These are phyloP conservation scores for Nemania sp. DNA, from an alignment of 2,329 filamentous ascomycete species.

Conservation along the genomic window DNA sequence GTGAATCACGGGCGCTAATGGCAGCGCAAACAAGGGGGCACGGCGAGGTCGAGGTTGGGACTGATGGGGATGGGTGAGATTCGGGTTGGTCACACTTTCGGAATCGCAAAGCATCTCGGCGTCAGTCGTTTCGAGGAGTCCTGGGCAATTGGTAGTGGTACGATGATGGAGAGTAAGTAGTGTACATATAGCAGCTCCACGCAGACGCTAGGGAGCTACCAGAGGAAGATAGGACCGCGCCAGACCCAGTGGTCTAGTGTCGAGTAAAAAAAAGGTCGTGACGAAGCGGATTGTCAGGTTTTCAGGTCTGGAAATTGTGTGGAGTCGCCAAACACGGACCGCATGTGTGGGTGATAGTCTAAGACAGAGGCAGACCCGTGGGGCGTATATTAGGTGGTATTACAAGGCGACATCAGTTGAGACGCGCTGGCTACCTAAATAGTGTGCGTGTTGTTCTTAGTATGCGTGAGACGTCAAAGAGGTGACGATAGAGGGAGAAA, in stretches of 20 bases:
- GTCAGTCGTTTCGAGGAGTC: slow-evolving; percentile 45
- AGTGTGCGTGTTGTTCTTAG: slow-evolving; percentile 19
- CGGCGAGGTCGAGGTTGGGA: slow-evolving; percentile 39
- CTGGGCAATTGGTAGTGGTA: slow-evolving; percentile 37
- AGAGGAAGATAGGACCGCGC: slow-evolving; percentile 35
- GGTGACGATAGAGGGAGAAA: slow-evolving; percentile 35
- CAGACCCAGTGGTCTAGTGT: slow-evolving; percentile 46
- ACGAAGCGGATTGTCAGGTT: slow-evolving; percentile 41
- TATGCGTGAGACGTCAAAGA: slow-evolving; percentile 30
- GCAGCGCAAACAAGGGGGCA: slow-evolving; percentile 40
- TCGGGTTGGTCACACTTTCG: slow-evolving; percentile 43
- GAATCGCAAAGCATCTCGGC: slow-evolving; percentile 53
- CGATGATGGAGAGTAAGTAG: slow-evolving; percentile 32
- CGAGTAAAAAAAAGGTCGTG: slow-evolving; percentile 36
- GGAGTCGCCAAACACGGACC: slow-evolving; percentile 45
- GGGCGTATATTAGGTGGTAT: neutral
- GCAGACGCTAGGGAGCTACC: slow-evolving; percentile 40
- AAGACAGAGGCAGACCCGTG: slow-evolving; percentile 28
- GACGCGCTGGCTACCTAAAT: slow-evolving; percentile 4
- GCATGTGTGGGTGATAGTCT: slow-evolving; percentile 12
- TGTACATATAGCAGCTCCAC: slow-evolving; percentile 48
- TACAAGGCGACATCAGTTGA: slow-evolving; percentile 20
- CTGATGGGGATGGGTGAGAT: slow-evolving; percentile 40
- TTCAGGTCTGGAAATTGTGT: slow-evolving; percentile 46
- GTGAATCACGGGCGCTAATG: slow-evolving; percentile 35